Percentiles rank a stretch among this genome's conserved stretches.
Evolutionary conservation across 108 stramenopile genomes (phyloP).

Genomic region (Asterionellopsis glacialis): DNA sequence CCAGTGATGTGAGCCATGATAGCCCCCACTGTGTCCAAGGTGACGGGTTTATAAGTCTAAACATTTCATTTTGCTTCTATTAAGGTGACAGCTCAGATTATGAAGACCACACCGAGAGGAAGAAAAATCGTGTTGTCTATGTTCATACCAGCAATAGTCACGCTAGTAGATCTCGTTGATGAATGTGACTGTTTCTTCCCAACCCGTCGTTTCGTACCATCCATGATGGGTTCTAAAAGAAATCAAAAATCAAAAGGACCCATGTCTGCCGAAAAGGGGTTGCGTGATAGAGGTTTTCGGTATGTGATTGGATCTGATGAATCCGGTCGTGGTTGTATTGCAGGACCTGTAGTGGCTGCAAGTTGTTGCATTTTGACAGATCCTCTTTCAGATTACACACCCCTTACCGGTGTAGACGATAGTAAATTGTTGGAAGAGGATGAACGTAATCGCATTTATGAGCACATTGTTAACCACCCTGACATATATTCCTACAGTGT

Average conservation of each 20-base stretch:
- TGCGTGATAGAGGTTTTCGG: slow-evolving; percentile 25
- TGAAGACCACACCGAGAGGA: too few species aligned
- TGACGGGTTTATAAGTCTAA: too few species aligned
- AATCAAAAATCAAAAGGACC: neutral
- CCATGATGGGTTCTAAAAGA: too few species aligned
- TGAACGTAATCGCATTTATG: slow-evolving; percentile 48
- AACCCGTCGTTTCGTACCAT: too few species aligned
- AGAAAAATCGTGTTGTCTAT: too few species aligned
- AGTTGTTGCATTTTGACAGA: slow-evolving; percentile 46
- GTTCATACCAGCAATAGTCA: too few species aligned
- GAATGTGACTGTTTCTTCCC: too few species aligned
- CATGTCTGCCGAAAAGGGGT: slow-evolving; percentile 11
- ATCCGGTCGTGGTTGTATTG: slow-evolving; percentile 69
- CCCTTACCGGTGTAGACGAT: slow-evolving; percentile 42
- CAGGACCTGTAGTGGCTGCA: slow-evolving; percentile 71
- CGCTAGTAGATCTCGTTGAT: too few species aligned
- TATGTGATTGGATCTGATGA: slow-evolving; percentile 75
- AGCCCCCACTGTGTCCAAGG: too few species aligned
- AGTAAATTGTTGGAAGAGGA: slow-evolving; percentile 43
- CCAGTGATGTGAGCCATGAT: too few species aligned
- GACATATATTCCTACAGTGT: slow-evolving; percentile 37
- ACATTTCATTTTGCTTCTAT: too few species aligned
- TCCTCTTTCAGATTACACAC: neutral
- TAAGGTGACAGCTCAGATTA: too few species aligned
- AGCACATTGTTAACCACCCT: slow-evolving; percentile 37